These are phyloP conservation scores for Thuja plicata DNA, from an alignment of 83 land plant species.

Conservation along the genomic window DNA sequence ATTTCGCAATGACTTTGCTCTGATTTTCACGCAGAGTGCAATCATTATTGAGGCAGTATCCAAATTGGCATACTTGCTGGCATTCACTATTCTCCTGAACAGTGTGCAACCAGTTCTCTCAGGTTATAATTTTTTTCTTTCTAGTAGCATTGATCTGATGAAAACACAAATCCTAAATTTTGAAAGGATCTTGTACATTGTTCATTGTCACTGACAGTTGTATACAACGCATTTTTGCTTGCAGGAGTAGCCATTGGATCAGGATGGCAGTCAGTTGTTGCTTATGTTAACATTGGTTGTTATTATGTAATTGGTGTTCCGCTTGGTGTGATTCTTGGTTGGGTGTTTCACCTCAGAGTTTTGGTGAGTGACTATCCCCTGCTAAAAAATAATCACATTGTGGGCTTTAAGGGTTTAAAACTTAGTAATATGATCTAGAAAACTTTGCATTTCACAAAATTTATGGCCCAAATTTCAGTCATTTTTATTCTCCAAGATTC, in stretches of 20 bases:
- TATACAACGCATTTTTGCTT: not conserved
- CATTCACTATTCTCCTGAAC: conserved; percentile 62
- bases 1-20: conserved; percentile 34
- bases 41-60: conserved; percentile 32
- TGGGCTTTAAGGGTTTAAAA: not conserved
- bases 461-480: not conserved
- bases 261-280: conserved; percentile 51
- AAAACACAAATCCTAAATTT: not conserved
- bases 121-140: conserved; percentile 15
- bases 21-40: conserved; percentile 45
- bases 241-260: conserved; percentile 56
- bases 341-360: conserved; percentile 36
- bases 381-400: not conserved
- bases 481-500: not conserved
- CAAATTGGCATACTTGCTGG: conserved; percentile 37
- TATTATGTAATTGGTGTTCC: conserved; percentile 54
- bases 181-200: not conserved
- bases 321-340: conserved; percentile 39
- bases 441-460: not conserved
- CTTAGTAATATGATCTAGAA: not conserved
- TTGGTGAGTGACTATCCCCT: conserved; percentile 19
- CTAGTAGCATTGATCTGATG: not conserved
- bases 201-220: not conserved
- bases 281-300: conserved; percentile 39
- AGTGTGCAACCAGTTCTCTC: conserved; percentile 51